Evolutionary conservation across 2,329 filamentous ascomycete species (phyloP), one percentile per base, ranked within the genome.

Genomic region (Curvularia lunata): DNA sequence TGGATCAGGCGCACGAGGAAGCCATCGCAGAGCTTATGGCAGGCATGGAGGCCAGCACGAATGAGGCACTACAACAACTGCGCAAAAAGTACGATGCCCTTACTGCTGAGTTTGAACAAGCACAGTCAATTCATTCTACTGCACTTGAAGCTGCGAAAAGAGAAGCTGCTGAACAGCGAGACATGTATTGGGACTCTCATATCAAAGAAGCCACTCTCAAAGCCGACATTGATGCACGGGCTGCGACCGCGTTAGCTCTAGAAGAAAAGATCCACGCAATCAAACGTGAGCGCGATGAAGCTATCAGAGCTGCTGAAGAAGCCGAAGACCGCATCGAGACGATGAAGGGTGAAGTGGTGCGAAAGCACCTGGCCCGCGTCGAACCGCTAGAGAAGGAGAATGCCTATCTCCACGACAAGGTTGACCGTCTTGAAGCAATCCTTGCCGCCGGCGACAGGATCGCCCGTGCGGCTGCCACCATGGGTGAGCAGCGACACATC

Each of bases 311-410:
- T 13, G 59, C 63, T 0, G 52, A 68, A 19, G 69, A 73, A n/a
- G 72, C 73, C 8, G 66, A 75, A 52, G 68, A 71, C 48, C 60
- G 66, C 16, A 74, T 77, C 38, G 74, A 77, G 52, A 67, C 59
- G 4, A 74, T 77, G 67, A 77, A 77, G 47, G 68, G 59, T 28
- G 69, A 75, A 30, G 74, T 77, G 0, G 74, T 77, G 12, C 51
- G 68, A 16, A 76, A 75, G 54, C 72, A 77, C 46, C 57, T 77
- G 5, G 74, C 74, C 9, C 65, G 65, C 10, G 66, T 77, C 7
- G 71, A 74, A 42, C 73, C 73, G 0, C 48, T 77, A 4, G 70
- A 77, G 43, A 73, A 71, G 42, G 69, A 75, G 28, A 76, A 74
- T 28, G 56, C 58, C 1, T 46, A 55, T 19, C 65, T 77, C 12